phyloP scores from a whole-genome alignment of 208 protist genomes.

The Porcisia hertigi region DNA sequence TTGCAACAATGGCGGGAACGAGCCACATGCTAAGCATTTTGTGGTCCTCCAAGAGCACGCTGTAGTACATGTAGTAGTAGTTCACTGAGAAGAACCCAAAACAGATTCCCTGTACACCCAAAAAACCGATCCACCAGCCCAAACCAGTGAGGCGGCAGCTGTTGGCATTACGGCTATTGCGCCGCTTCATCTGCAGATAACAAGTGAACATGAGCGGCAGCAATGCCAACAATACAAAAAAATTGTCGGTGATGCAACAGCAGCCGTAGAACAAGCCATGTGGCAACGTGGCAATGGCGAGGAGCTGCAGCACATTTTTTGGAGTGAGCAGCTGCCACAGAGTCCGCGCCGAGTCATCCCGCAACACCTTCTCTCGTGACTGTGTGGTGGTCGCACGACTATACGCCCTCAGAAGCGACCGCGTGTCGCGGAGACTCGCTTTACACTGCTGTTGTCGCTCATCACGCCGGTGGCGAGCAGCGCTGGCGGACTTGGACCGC shows the following conservation, averaged over 20 bases:
- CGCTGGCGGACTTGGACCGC: slow-evolving; percentile 11
- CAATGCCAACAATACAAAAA: slow-evolving; percentile 24
- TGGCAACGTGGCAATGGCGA: slow-evolving; percentile 27
- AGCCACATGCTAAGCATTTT: slow-evolving; percentile 27
- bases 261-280: slow-evolving; percentile 36
- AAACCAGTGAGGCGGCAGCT: slow-evolving; percentile 30
- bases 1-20: slow-evolving; percentile 26
- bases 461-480: slow-evolving; percentile 4
- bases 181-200: slow-evolving; percentile 25
- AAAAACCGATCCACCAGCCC: slow-evolving; percentile 26
- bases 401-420: slow-evolving; percentile 32
- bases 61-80: slow-evolving; percentile 28
- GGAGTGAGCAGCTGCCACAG: slow-evolving; percentile 29
- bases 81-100: slow-evolving; percentile 21
- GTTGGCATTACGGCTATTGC: slow-evolving; percentile 10
- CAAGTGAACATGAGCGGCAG: slow-evolving; percentile 23
- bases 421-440: slow-evolving; percentile 22
- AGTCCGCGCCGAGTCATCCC: slow-evolving; percentile 15
- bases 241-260: slow-evolving; percentile 25
- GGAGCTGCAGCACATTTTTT: slow-evolving; percentile 14
- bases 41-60: slow-evolving; percentile 20
- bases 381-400: slow-evolving; percentile 23
- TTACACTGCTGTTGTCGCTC: slow-evolving; percentile 1
- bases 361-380: slow-evolving; percentile 30
- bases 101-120: slow-evolving; percentile 24